Evolutionary conservation across 805 yeast species (phyloP).

Genomic region (Ogataea kodamae): DNA sequence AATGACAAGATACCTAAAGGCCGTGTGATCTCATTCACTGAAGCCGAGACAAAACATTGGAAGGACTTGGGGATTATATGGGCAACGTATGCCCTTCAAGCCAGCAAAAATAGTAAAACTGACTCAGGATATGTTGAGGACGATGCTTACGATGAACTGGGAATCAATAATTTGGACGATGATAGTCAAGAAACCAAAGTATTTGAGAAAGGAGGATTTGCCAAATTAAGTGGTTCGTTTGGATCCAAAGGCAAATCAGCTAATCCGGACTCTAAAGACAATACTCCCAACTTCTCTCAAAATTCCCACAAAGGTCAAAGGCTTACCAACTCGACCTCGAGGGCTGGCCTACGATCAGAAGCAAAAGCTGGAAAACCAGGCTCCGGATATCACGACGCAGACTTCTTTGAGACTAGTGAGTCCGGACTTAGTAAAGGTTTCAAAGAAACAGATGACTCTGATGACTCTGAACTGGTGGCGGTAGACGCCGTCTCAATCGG

Average conservation of each 20-base stretch:
- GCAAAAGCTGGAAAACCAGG: constrained; percentile 6
- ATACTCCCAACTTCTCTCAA: not conserved
- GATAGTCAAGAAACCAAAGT: constrained; percentile 4
- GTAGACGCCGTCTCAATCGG: too few relatives aligned
- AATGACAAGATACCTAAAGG: constrained; percentile 42
- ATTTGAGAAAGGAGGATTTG: constrained; percentile 24
- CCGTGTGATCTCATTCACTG: constrained; percentile 38
- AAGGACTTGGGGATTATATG: constrained; percentile 49
- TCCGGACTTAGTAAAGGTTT: constrained; percentile 26
- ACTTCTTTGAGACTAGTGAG: constrained; percentile 19
- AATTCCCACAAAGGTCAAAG: not conserved
- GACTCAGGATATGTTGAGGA: constrained; percentile 2
- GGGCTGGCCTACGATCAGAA: not conserved
- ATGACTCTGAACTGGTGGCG: too few relatives aligned
- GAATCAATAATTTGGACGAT: constrained; percentile 8
- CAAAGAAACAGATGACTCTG: constrained; percentile 24
- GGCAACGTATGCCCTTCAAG: constrained; percentile 39
- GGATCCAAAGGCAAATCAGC: constrained; percentile 1
- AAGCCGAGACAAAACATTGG: constrained; percentile 32
- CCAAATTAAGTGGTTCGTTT: constrained; percentile 18
- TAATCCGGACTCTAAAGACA: not conserved
- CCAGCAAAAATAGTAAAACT: constrained; percentile 8
- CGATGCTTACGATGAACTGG: constrained; percentile 1
- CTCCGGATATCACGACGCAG: constrained; percentile 19
- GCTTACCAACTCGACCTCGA: not conserved